Percentiles rank a stretch among this genome's conserved stretches.
Conservation (phyloP, 805 yeast species). For the Spathaspora girioi region DNA sequence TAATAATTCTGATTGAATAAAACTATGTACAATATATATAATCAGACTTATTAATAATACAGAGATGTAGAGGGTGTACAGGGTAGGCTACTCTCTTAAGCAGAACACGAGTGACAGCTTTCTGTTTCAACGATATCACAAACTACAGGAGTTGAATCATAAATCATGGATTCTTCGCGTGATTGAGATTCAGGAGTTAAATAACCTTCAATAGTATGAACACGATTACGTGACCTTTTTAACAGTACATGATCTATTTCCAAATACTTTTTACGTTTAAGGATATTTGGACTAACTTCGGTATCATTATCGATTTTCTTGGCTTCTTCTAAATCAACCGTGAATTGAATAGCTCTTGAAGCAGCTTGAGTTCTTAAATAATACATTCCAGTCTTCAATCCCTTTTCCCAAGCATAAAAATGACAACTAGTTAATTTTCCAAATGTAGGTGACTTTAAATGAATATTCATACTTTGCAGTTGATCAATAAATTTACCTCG, state of each 20-base stretch:
- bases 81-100: slow-evolving; percentile 12
- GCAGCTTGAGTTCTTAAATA: slow-evolving; percentile 38
- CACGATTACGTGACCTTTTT: neutral
- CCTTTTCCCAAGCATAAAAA: slow-evolving; percentile 40
- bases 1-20: neutral
- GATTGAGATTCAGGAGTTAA: slow-evolving; percentile 11
- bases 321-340: slow-evolving; percentile 17
- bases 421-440: slow-evolving; percentile 41
- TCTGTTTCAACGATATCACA: slow-evolving; percentile 27
- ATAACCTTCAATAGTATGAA: neutral
- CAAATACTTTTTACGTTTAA: slow-evolving; percentile 21
- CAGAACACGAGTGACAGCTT: slow-evolving; percentile 41
- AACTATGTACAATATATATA: neutral
- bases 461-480: slow-evolving; percentile 44
- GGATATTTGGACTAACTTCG: slow-evolving; percentile 1
- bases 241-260: slow-evolving; percentile 8
- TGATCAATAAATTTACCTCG: slow-evolving; percentile 66
- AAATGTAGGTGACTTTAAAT: slow-evolving; percentile 33
- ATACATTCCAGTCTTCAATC: slow-evolving; percentile 39
- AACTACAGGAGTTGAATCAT: slow-evolving; percentile 30
- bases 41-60: neutral
- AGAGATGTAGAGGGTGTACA: neutral
- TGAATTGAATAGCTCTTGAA: slow-evolving; percentile 35
- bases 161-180: slow-evolving; percentile 19
- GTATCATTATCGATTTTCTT: slow-evolving; percentile 5